Percentiles rank a stretch among this genome's conserved stretches.
These are phyloP conservation scores for Stereocaulon alpinum DNA, from an alignment of 495 filamentous ascomycete genomes.

Conservation along the genomic window DNA sequence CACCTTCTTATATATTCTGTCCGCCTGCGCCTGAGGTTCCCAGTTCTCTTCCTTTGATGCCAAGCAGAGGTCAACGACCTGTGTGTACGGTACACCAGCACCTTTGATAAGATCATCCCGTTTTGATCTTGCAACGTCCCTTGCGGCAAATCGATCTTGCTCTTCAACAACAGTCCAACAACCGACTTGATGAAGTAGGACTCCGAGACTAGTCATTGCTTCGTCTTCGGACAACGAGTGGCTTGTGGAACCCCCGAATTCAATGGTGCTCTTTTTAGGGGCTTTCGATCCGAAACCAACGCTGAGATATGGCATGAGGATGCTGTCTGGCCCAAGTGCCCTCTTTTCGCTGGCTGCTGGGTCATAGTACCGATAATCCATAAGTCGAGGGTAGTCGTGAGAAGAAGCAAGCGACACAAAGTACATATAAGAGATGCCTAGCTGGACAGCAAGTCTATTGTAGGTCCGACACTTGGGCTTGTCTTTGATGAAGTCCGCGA, in stretches of 20 bases:
- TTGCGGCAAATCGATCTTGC: not conserved
- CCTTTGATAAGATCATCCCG: not conserved
- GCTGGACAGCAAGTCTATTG: not conserved
- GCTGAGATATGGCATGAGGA: not conserved
- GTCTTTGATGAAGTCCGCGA: not conserved
- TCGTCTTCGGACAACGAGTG: not conserved
- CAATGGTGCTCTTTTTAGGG: not conserved
- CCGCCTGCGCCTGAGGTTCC: not conserved
- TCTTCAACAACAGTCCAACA: not conserved
- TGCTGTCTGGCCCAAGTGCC: not conserved
- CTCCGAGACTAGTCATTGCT: not conserved
- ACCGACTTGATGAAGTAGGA: conserved; percentile 3
- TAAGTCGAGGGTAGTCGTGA: not conserved
- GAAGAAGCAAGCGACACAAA: not conserved
- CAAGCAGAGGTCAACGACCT: not conserved
- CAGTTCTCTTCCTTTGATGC: not conserved
- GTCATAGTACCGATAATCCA: not conserved
- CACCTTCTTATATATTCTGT: not conserved
- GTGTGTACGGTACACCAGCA: not conserved
- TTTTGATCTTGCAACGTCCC: not conserved
- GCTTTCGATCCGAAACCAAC: not conserved
- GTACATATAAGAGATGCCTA: not conserved
- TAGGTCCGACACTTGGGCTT: not conserved
- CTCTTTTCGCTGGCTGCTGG: not conserved
- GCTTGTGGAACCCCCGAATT: not conserved